Conservation (phyloP, 495 filamentous ascomycete species). For the Penicillium argentinense region DNA sequence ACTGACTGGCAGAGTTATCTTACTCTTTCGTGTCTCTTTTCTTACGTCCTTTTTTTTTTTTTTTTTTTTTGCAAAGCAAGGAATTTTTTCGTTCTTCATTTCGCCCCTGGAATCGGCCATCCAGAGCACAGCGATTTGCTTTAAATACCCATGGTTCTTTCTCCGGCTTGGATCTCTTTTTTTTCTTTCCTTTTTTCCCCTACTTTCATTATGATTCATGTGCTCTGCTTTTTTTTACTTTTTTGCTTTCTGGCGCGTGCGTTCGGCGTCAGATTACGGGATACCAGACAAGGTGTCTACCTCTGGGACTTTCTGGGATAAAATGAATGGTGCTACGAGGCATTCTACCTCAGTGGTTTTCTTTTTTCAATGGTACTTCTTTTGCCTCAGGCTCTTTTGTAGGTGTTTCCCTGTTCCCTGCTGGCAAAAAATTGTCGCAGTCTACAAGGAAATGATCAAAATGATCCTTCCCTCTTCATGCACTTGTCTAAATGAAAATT, state of each 20-base stretch:
- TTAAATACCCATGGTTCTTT: neutral
- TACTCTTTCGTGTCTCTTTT: neutral
- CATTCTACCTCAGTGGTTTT: neutral
- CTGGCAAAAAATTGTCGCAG: no score
- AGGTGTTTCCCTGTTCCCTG: neutral
- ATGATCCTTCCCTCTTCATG: no score
- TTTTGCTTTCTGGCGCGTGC: neutral
- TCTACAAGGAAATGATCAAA: no score
- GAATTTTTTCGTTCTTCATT: conserved; percentile 3
- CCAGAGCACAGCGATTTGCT: neutral
- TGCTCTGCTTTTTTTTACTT: neutral
- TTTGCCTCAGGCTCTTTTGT: neutral
- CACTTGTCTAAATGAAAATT: no score
- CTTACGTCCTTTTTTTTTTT: conserved; percentile 2
- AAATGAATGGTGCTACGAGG: neutral
- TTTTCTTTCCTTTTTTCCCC: conserved; percentile 11
- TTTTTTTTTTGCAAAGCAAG: conserved; percentile 3
- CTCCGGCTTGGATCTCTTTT: conserved; percentile 12
- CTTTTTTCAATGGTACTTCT: neutral
- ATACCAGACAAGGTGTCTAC: neutral
- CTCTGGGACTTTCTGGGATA: neutral
- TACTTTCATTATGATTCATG: conserved; percentile 7
- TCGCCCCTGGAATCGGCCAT: neutral
- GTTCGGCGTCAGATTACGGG: neutral
- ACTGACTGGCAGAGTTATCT: no score